Evolutionary conservation across 345 rosid species (phyloP), one percentile per base, ranked within the genome.

Genomic region (Syzygium oleosum): DNA sequence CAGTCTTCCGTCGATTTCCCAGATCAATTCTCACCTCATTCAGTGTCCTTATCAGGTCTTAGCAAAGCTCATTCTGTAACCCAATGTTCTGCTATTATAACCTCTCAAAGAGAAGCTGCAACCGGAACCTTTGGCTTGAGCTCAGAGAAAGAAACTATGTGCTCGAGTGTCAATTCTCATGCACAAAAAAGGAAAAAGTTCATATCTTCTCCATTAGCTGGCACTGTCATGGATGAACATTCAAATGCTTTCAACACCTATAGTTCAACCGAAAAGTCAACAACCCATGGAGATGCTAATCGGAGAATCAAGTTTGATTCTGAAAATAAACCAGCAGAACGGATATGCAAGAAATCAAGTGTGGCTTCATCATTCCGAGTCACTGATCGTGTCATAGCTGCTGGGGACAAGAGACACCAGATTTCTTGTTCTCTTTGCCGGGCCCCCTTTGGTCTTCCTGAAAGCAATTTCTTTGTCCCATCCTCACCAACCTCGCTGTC

Each of bases 361-460:
- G 43, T 85, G 25, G 7, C 91, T 79, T 83, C 21, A 31, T 55
- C 86, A n/a, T 73, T 73, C 0, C 83, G 19, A 73, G 84, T 52
- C 34, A 84, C 87, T 43, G 58, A 51, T 86, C 56, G 22, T 84
- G 53, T 51, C 80, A 85, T 87, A 63, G 88, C 86, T 25, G 65
- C 89, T 46, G 88, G 90, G 85, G 94, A 93, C 52, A 90, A 93
- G 91, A 94, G 85, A 86, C 56, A 94, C 78, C 90, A 65, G 52
- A 89, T 97, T 86, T 94, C 92, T 86, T 97, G 99, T 89, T 91
- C 92, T 80, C 91, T 91, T 51, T 97, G 99, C 93, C 91, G 89
- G 88, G 95, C 92, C 84, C 88, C 94, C 52, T 86, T 96, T 90
- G 96, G 98, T 85, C 92, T 88, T 85, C 96, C 95, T 14, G 94